Conservation (phyloP, 2,329 filamentous ascomycete species). For the Xylaria digitata region DNA sequence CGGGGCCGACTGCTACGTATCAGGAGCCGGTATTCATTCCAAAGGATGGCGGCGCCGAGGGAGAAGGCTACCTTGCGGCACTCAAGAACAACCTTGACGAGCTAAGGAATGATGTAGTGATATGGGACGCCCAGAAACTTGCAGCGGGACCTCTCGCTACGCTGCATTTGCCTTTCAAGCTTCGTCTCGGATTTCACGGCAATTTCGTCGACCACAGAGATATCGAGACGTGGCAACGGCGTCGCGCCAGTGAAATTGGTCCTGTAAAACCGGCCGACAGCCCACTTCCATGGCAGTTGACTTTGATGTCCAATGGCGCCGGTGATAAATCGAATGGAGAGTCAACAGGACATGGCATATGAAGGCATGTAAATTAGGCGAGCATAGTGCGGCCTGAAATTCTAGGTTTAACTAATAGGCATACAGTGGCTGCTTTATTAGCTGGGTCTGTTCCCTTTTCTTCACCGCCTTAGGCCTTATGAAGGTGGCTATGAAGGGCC, state of each 20-base stretch:
- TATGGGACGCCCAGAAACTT: conserved; percentile 56
- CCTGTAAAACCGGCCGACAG: conserved; percentile 52
- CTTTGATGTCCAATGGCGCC: conserved; percentile 27
- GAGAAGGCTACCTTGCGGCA: conserved; percentile 63
- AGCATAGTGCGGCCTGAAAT: not conserved
- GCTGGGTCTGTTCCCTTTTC: no score
- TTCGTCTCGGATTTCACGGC: conserved; percentile 57
- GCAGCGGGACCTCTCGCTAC: conserved; percentile 54
- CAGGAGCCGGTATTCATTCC: conserved; percentile 67
- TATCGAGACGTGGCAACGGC: conserved; percentile 56
- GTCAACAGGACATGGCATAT: conserved; percentile 30
- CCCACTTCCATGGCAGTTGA: conserved; percentile 55
- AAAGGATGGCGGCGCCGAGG: conserved; percentile 54
- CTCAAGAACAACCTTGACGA: conserved; percentile 60
- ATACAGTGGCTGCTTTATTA: not conserved
- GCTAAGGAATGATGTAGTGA: conserved; percentile 57
- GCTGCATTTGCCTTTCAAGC: conserved; percentile 55
- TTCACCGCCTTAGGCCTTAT: no score
- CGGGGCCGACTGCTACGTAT: conserved; percentile 59
- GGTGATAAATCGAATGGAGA: conserved; percentile 22
- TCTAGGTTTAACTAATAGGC: not conserved
- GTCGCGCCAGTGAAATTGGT: conserved; percentile 55
- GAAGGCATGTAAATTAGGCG: not conserved
- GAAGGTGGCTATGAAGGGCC: no score
- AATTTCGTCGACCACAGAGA: conserved; percentile 57